phyloP scores from a whole-genome alignment of 2,329 filamentous ascomycete genomes.

The Delphinella strobiligena region DNA sequence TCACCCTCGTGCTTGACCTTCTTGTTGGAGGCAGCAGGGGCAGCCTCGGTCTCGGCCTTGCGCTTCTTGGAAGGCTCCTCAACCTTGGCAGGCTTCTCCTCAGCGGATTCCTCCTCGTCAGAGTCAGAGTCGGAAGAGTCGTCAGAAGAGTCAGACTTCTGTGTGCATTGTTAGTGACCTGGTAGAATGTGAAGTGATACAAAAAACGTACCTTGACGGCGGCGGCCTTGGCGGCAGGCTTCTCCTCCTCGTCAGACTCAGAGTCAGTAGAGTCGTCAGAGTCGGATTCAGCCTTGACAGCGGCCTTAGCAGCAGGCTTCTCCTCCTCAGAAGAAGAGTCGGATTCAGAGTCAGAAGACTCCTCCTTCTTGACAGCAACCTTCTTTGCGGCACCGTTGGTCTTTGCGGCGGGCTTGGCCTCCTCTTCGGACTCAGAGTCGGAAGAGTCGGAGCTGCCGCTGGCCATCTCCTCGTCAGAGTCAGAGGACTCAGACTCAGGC shows the following conservation, averaged over 20 bases:
- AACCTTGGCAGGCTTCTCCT: slow-evolving; percentile 26
- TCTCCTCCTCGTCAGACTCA: slow-evolving; percentile 18
- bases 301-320: slow-evolving; percentile 20
- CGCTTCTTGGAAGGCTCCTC: slow-evolving; percentile 42
- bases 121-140: slow-evolving; percentile 11
- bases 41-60: slow-evolving; percentile 46
- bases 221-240: slow-evolving; percentile 24
- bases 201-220: slow-evolving; percentile 17
- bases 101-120: slow-evolving; percentile 23
- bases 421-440: slow-evolving; percentile 16
- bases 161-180: background rate
- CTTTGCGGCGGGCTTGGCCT: slow-evolving; percentile 21
- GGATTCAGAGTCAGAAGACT: slow-evolving; percentile 14
- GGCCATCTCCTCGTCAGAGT: slow-evolving; percentile 23
- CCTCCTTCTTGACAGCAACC: slow-evolving; percentile 13
- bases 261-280: slow-evolving; percentile 13
- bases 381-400: slow-evolving; percentile 18
- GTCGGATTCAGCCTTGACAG: slow-evolving; percentile 18
- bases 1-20: slow-evolving; percentile 47
- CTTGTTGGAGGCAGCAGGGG: slow-evolving; percentile 36
- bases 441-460: slow-evolving; percentile 21
- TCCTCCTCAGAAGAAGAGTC: slow-evolving; percentile 17
- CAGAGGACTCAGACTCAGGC: slow-evolving; percentile 19
- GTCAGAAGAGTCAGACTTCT: slow-evolving; percentile 7
- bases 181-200: background rate